These are phyloP conservation scores for Cetraspora pellucida DNA, from an alignment of 192 early-diverging fungal species.

Conservation along the genomic window DNA sequence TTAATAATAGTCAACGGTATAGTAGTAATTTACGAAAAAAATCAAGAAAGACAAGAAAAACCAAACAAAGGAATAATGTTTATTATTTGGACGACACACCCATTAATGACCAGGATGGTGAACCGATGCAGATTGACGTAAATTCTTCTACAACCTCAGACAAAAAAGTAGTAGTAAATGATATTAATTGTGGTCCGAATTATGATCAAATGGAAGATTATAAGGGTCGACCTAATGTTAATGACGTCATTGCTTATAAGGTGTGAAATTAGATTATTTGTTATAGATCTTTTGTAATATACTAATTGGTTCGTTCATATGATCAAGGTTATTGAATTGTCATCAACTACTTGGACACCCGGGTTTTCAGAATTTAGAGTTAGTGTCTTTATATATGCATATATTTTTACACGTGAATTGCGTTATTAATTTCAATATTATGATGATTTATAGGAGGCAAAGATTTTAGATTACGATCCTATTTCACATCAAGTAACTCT, in stretches of 20 bases:
- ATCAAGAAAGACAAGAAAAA: background rate
- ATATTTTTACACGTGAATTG: background rate
- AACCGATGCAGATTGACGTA: too few relatives aligned
- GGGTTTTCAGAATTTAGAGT: background rate
- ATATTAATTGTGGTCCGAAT: background rate
- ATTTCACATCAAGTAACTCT: background rate
- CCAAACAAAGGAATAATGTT: background rate
- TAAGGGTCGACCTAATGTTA: background rate
- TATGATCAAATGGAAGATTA: constrained; percentile 6
- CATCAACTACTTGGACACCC: background rate
- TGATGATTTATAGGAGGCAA: background rate
- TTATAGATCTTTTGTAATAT: background rate
- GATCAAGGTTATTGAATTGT: constrained; percentile 1
- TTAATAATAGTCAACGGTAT: background rate
- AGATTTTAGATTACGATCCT: background rate
- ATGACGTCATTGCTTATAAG: constrained; percentile 18
- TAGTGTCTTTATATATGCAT: background rate
- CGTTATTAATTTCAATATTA: background rate
- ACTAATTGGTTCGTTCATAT: background rate
- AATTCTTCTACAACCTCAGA: too few relatives aligned
- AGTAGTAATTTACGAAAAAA: too few relatives aligned
- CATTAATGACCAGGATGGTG: too few relatives aligned
- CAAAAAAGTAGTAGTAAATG: too few relatives aligned
- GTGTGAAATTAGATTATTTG: background rate
- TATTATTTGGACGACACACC: background rate